Evolutionary conservation across 1,139 yeast genomes (phyloP).

Genomic region (Suhomyces terraborum): DNA sequence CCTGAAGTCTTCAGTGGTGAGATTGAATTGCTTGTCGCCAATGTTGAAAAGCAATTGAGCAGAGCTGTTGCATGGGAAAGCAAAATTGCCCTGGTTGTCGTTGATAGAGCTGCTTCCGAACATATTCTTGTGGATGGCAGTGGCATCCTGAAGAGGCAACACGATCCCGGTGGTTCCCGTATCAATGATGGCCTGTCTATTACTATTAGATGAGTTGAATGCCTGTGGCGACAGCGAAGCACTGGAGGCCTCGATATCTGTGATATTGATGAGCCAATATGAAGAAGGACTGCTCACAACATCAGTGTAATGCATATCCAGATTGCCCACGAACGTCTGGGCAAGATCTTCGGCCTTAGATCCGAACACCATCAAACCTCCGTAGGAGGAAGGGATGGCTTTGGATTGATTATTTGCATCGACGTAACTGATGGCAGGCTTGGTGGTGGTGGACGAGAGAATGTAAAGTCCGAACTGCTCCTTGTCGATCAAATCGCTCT

Average conservation of each 20-base stretch:
- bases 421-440: slow-evolving; percentile 18
- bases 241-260: slow-evolving; percentile 34
- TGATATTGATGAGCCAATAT: slow-evolving; percentile 57
- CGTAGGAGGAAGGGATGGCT: slow-evolving; percentile 16
- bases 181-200: slow-evolving; percentile 55
- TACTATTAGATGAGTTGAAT: slow-evolving; percentile 11
- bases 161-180: slow-evolving; percentile 69
- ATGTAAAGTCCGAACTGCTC: slow-evolving; percentile 28
- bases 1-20: slow-evolving; percentile 44
- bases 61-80: slow-evolving; percentile 52
- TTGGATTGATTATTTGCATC: slow-evolving; percentile 6
- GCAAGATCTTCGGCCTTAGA: slow-evolving; percentile 21
- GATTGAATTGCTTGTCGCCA: slow-evolving; percentile 42
- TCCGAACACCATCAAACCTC: slow-evolving; percentile 34
- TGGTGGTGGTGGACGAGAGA: slow-evolving; percentile 20
- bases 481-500: slow-evolving; percentile 21
- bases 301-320: slow-evolving; percentile 33
- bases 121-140: slow-evolving; percentile 44
- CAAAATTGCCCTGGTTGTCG: slow-evolving; percentile 59
- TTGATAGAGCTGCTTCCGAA: slow-evolving; percentile 52
- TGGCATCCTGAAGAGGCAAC: slow-evolving; percentile 59
- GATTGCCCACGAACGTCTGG: not conserved
- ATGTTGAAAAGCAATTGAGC: slow-evolving; percentile 39
- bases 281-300: slow-evolving; percentile 39
- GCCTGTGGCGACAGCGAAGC: slow-evolving; percentile 19